Base-by-base conservation (phyloP, 257 asterid species). In the Penstemon newberryi region DNA sequence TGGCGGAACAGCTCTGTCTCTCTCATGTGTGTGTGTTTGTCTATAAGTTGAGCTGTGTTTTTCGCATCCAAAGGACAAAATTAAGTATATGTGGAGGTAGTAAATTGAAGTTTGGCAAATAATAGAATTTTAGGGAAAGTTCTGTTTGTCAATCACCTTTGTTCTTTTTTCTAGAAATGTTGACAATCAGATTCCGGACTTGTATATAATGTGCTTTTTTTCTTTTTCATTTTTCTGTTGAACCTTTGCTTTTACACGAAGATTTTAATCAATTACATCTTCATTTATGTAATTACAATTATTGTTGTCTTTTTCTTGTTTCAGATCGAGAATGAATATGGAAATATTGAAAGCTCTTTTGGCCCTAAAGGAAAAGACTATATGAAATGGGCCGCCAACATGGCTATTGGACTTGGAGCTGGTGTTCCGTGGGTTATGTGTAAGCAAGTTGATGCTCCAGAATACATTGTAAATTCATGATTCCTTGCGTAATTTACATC, bases 341-440 rank as follows among this genome's bases (percentile, higher is more conserved):
- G 98, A 79, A 82, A 90, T 76, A 67, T 92, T 9, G 96, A 90
- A 84, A 78, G 82, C 78, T 85, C 93, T 44, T 90, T 62, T 73
- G 98, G 98, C 40, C 6, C 69, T 41, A 78, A 70, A 40, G 98
- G 97, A 71, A 88, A 86, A 70, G 84, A 74, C 59, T 90, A 92
- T 73, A 79, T 92, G 82, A 71, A 70, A 70, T 92, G 97, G 98
- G 98, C 98, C 38, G 97, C 98, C 69, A 74, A 84, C 72, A 92
- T 92, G 98, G 98, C 97, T 50, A 79, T 84, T 77, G 95, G 89
- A 54, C 96, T 92, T 73, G 89, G 75, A 75, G 95, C 96, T 83
- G 90, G 94, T 65, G 98, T 92, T 79, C 98, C 98, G 68, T 90
- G 97, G 98, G 86, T 90, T 77, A 92, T 92, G 98, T 92, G 98